A percentile compares a stretch with the other conserved stretches of the same genome.
These are phyloP conservation scores for Dactylorhiza incarnata DNA, from an alignment of 106 monocot species.

Conservation along the genomic window DNA sequence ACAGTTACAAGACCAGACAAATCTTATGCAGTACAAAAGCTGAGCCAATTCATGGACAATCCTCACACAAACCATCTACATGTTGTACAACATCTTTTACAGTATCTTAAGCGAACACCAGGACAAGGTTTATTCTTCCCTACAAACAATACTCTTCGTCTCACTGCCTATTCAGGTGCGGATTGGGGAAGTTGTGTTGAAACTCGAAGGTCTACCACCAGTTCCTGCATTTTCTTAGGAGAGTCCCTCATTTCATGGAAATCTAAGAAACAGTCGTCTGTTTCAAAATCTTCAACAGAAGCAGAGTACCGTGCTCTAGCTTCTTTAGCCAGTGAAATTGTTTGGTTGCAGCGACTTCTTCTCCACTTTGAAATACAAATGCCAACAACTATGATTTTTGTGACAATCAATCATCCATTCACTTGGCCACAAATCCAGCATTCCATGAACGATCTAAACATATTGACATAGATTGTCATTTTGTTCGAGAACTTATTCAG, in stretches of 20 bases:
- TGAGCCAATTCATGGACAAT: too few species aligned
- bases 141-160: neutral
- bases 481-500: neutral
- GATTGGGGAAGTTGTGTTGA: neutral
- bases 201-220: neutral
- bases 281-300: neutral
- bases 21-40: too few species aligned
- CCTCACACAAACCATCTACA: neutral
- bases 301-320: neutral
- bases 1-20: too few species aligned
- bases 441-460: neutral
- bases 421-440: neutral
- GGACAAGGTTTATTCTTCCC: neutral
- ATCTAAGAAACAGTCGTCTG: neutral
- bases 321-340: neutral
- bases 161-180: neutral
- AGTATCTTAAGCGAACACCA: neutral
- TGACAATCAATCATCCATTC: neutral
- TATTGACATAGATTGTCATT: neutral
- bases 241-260: neutral
- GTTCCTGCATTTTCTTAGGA: neutral
- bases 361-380: too few species aligned
- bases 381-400: neutral
- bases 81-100: too few species aligned
- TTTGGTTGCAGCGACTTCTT: neutral